These are phyloP conservation scores for Peronospora tabacina DNA, from an alignment of 352 stramenopile genomes.

Conservation along the genomic window DNA sequence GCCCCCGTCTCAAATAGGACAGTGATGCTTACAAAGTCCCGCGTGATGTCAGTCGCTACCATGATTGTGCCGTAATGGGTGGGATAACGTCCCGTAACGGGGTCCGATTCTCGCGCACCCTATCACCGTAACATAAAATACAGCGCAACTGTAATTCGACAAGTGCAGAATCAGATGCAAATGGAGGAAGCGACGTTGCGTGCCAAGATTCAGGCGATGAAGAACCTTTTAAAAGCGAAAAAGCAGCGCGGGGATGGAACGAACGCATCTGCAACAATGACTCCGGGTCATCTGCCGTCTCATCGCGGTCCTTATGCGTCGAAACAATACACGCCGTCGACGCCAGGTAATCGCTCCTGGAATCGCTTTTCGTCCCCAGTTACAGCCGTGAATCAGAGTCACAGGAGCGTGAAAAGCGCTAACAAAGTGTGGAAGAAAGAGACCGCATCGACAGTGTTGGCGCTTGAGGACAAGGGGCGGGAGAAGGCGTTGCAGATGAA, in stretches of 20 bases:
- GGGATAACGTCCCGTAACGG: too few species aligned
- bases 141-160: too few species aligned
- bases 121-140: constrained; percentile 3
- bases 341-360: constrained; percentile 40
- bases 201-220: constrained; percentile 79
- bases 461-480: background rate
- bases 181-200: constrained; percentile 71
- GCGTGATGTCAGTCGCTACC: constrained; percentile 57
- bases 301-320: constrained; percentile 5
- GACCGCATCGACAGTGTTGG: background rate
- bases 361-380: constrained; percentile 17
- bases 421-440: constrained; percentile 57
- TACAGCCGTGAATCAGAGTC: constrained; percentile 3
- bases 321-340: constrained; percentile 8
- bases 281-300: background rate
- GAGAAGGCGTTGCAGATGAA: background rate
- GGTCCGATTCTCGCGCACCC: background rate
- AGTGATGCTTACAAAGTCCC: constrained; percentile 79
- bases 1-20: constrained; percentile 74
- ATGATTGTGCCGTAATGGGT: background rate
- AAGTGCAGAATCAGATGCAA: too few species aligned
- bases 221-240: constrained; percentile 63
- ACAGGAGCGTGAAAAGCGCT: constrained; percentile 16
- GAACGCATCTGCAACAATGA: background rate
- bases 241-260: background rate